Evolutionary conservation across 139 green algal species (phyloP).

Genomic region (Ettlia oleoabundans): DNA sequence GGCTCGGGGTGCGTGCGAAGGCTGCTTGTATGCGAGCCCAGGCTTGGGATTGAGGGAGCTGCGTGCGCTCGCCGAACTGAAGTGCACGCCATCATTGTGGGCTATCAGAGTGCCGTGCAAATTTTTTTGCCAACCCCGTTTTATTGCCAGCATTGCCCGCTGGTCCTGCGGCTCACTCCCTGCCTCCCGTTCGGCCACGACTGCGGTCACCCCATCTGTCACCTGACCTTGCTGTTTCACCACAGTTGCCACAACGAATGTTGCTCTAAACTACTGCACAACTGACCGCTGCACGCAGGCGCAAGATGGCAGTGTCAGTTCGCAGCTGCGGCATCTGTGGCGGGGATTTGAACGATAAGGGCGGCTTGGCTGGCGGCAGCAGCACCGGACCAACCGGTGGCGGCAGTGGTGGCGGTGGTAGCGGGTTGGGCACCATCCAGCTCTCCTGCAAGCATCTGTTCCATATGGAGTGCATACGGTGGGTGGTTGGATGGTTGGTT

Average conservation of each 20-base stretch:
- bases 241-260: too few species aligned
- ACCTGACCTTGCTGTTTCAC: too few species aligned
- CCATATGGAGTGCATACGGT: slow-evolving; percentile 82
- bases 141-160: too few species aligned
- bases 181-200: too few species aligned
- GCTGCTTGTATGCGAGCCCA: not conserved
- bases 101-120: too few species aligned
- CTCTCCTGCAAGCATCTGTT: slow-evolving; percentile 93
- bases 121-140: too few species aligned
- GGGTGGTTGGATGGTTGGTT: too few species aligned
- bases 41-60: not conserved
- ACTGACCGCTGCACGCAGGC: not conserved
- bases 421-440: slow-evolving; percentile 34
- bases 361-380: not conserved
- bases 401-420: slow-evolving; percentile 3
- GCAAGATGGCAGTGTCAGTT: slow-evolving; percentile 54
- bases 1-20: slow-evolving; percentile 37
- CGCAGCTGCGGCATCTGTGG: slow-evolving; percentile 83
- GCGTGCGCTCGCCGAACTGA: too few species aligned
- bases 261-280: too few species aligned
- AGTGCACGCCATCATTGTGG: too few species aligned
- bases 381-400: too few species aligned
- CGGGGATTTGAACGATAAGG: slow-evolving; percentile 54
- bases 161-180: too few species aligned
- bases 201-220: not conserved